A percentile compares a stretch with the other conserved stretches of the same genome.
Conservation (phyloP, 495 filamentous ascomycete species). For the Tuber calosporum region DNA sequence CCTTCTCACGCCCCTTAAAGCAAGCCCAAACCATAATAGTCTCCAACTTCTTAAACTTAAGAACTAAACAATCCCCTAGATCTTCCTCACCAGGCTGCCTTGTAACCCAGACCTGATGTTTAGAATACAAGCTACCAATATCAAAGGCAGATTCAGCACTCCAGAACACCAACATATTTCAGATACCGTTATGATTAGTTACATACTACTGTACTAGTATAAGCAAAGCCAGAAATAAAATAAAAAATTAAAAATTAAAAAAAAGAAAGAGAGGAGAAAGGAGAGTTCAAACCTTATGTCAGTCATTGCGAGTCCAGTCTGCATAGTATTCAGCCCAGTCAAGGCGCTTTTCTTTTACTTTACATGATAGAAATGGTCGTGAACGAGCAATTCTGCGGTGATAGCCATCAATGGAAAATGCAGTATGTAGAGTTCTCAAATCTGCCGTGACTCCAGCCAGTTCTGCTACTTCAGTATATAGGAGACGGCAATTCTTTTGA, state of each 20-base stretch:
- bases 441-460: not conserved
- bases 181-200: no score
- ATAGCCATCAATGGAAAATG: constrained; percentile 9
- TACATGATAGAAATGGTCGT: constrained; percentile 1
- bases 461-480: constrained; percentile 7
- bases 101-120: no score
- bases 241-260: no score
- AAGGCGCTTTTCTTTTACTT: not conserved
- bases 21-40: no score
- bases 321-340: not conserved
- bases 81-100: no score
- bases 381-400: constrained; percentile 6
- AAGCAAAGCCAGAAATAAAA: no score
- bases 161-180: no score
- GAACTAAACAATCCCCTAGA: not conserved
- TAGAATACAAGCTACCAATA: no score
- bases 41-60: not conserved
- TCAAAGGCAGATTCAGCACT: no score
- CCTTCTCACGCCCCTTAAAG: not conserved
- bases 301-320: constrained; percentile 4
- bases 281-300: not conserved
- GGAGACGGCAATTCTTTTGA: not conserved
- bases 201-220: no score
- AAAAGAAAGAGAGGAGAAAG: no score
- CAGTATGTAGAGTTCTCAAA: not conserved